Conservation (phyloP, 257 asterid genomes). For the Penstemon newberryi region DNA sequence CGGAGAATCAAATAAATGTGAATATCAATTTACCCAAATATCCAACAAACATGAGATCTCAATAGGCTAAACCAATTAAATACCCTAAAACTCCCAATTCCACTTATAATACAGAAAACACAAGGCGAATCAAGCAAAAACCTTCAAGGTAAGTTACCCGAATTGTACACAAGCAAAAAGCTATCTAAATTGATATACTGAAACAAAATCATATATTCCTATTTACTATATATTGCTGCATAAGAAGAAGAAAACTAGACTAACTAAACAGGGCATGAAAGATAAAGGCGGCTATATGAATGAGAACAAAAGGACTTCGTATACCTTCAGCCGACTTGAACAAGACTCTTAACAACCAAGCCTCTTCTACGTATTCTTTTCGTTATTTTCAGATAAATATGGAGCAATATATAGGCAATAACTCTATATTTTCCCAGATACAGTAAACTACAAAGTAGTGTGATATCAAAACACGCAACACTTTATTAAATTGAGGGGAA, state of each 20-base stretch:
- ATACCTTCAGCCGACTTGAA: constrained; percentile 38
- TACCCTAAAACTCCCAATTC: constrained; percentile 24
- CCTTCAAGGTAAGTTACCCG: background rate
- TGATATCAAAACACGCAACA: constrained; percentile 36
- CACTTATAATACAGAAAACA: background rate
- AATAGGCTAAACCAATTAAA: constrained; percentile 1
- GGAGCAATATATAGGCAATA: constrained; percentile 18
- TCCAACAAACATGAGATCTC: constrained; percentile 2
- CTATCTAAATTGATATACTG: background rate
- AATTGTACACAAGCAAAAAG: background rate
- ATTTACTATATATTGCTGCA: constrained; percentile 7
- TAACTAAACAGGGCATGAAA: constrained; percentile 16
- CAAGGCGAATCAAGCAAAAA: constrained; percentile 19
- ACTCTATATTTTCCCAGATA: constrained; percentile 23
- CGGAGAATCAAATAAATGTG: constrained; percentile 32
- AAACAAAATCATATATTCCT: background rate
- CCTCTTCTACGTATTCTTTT: constrained; percentile 5
- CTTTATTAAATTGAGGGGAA: constrained; percentile 2
- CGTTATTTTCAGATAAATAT: constrained; percentile 7
- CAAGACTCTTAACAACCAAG: constrained; percentile 15
- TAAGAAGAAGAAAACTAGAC: constrained; percentile 31
- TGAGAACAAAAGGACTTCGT: constrained; percentile 14
- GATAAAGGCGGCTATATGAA: constrained; percentile 22
- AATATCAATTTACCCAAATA: constrained; percentile 28
- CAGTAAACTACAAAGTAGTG: constrained; percentile 29